phyloP scores from a whole-genome alignment of 208 protist species.

The Endotrypanum monterogeii region DNA sequence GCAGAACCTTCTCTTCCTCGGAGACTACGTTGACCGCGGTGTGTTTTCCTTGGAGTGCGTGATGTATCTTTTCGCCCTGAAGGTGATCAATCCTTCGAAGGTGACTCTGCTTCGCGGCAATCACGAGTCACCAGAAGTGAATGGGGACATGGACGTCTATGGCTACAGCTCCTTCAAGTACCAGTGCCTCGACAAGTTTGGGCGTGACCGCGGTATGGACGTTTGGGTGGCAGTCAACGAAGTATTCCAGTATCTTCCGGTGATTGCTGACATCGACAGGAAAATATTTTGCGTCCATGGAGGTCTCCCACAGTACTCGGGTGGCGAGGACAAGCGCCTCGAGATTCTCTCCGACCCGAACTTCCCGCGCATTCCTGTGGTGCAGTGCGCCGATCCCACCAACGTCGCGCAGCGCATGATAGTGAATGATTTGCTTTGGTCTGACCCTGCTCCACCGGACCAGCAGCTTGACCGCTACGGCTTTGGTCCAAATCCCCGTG shows the following conservation, averaged over 20 bases:
- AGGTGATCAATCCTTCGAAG: conserved; percentile 88
- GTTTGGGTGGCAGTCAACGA: conserved; percentile 93
- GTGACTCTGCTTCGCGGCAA: conserved; percentile 93
- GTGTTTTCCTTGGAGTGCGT: conserved; percentile 89
- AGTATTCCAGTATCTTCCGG: conserved; percentile 91
- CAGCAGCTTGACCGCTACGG: conserved; percentile 87
- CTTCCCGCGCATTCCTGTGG: conserved; percentile 87
- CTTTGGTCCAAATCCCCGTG: conserved; percentile 89
- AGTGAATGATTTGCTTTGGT: conserved; percentile 91
- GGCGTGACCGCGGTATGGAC: conserved; percentile 78
- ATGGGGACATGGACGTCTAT: conserved; percentile 93
- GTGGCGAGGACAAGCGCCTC: conserved; percentile 86
- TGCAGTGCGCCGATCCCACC: conserved; percentile 83
- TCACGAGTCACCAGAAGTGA: conserved; percentile 93
- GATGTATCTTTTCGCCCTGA: conserved; percentile 89
- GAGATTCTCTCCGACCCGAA: conserved; percentile 83
- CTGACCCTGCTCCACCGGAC: conserved; percentile 82
- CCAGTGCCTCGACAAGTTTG: conserved; percentile 92
- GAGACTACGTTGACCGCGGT: conserved; percentile 98
- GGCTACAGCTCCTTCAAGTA: conserved; percentile 93
- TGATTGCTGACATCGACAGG: conserved; percentile 94
- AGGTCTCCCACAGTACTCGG: conserved; percentile 92
- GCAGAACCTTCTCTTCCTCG: conserved; percentile 96
- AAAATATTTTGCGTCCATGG: conserved; percentile 95
- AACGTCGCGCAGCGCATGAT: conserved; percentile 90